Evolutionary conservation across 306 rosid species (phyloP).

Genomic region (Quercus berberidifolia): DNA sequence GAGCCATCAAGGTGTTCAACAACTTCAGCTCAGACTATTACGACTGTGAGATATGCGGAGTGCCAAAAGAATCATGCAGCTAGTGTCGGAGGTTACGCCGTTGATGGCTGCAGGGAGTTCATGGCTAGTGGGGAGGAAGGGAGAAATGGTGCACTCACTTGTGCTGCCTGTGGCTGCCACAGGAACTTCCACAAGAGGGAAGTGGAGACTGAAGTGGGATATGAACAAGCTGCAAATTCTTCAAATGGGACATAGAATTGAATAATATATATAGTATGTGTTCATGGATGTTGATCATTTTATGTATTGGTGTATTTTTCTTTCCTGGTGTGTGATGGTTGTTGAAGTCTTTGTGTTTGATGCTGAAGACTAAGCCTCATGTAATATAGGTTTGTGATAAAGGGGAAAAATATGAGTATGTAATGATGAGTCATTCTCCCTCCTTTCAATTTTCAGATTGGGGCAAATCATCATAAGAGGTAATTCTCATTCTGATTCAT

Average conservation of each 20-base stretch:
- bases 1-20: constrained; percentile 30
- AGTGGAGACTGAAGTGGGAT: constrained; percentile 48
- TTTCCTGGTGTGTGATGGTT: constrained; percentile 15
- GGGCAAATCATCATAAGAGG: neutral
- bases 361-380: neutral
- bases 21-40: constrained; percentile 10
- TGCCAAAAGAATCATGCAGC: constrained; percentile 98
- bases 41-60: constrained; percentile 70
- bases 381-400: neutral
- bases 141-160: constrained; percentile 52
- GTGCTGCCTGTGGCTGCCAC: constrained; percentile 96
- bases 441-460: neutral
- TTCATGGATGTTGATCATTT: neutral
- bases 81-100: constrained; percentile 78
- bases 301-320: constrained; percentile 8
- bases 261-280: neutral
- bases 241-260: constrained; percentile 30
- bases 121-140: constrained; percentile 75
- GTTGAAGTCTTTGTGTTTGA: neutral
- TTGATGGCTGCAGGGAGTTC: constrained; percentile 93
- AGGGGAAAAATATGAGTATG: neutral
- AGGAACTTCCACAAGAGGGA: constrained; percentile 76
- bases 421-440: neutral
- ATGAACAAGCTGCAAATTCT: constrained; percentile 50
- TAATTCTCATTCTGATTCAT: neutral